Percentiles rank a stretch among this genome's conserved stretches.
Evolutionary conservation across 164 flowering plant species (phyloP).

Genomic region (Sedum album): DNA sequence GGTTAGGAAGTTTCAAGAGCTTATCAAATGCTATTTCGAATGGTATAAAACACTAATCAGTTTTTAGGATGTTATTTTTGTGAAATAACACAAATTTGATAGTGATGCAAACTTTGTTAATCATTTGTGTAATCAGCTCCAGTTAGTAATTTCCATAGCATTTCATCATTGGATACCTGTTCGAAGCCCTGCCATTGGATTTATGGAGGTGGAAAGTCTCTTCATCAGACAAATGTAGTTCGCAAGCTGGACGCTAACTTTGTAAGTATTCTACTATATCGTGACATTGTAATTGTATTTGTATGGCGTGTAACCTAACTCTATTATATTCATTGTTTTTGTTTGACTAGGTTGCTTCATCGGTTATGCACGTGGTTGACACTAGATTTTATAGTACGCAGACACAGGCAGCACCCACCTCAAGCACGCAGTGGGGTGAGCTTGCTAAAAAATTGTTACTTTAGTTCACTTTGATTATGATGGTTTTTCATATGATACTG

Average conservation of each 20-base stretch:
- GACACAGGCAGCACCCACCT: constrained; percentile 45
- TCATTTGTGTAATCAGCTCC: constrained; percentile 18
- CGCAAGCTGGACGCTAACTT: neutral
- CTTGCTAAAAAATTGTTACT: neutral
- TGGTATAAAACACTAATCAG: neutral
- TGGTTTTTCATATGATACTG: constrained; percentile 7
- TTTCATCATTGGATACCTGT: too few species aligned
- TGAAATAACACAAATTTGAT: neutral
- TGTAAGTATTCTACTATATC: neutral
- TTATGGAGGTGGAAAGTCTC: constrained; percentile 19
- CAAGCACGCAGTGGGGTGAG: constrained; percentile 51
- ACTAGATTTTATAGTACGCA: constrained; percentile 33
- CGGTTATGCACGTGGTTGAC: constrained; percentile 16
- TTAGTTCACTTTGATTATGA: neutral
- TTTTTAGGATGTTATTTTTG: neutral
- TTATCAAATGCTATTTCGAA: neutral
- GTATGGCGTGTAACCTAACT: neutral
- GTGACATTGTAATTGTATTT: too few species aligned
- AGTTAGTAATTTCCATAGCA: constrained; percentile 15
- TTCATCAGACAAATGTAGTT: constrained; percentile 34
- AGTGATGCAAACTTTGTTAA: neutral
- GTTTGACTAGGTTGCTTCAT: constrained; percentile 26
- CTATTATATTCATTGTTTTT: constrained; percentile 5
- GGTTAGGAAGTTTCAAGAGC: neutral
- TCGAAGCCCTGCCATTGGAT: too few species aligned